phyloP scores from a whole-genome alignment of 2,329 filamentous ascomycete genomes.

The Cryphonectria radicalis region DNA sequence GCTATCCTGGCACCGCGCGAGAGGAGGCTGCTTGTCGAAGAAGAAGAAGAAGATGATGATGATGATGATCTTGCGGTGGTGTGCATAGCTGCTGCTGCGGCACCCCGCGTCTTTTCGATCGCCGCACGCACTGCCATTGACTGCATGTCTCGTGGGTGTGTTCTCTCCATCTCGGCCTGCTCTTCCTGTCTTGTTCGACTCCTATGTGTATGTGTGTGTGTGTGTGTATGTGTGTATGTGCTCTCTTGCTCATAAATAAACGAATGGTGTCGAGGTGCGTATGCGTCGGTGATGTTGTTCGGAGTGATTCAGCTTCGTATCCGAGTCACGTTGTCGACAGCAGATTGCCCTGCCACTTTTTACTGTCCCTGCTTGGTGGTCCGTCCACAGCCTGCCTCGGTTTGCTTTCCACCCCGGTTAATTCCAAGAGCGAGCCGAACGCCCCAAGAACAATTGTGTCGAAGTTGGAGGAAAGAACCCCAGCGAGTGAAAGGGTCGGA shows the following conservation, averaged over 20 bases:
- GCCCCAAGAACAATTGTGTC: not conserved
- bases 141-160: constrained; percentile 25
- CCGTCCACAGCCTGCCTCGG: not conserved
- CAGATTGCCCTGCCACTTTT: not conserved
- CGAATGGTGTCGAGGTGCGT: not conserved
- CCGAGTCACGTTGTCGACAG: not conserved
- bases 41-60: constrained; percentile 3
- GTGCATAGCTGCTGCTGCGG: constrained; percentile 17
- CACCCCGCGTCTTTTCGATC: constrained; percentile 9
- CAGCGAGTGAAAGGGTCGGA: not conserved
- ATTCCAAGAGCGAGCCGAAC: not conserved
- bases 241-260: not conserved
- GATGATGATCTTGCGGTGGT: constrained; percentile 1
- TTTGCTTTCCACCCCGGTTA: not conserved
- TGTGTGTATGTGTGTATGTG: not conserved
- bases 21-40: constrained; percentile 14
- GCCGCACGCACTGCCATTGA: constrained; percentile 13
- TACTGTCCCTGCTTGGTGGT: constrained; percentile 1
- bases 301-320: not conserved
- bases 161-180: constrained; percentile 20
- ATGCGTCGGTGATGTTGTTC: not conserved
- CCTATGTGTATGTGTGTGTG: not conserved
- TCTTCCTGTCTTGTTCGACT: not conserved
- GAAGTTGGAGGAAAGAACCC: not conserved
- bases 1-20: constrained; percentile 21